Evolutionary conservation across 2,329 filamentous ascomycete species (phyloP).

Genomic region (Penicillium corylophilum): DNA sequence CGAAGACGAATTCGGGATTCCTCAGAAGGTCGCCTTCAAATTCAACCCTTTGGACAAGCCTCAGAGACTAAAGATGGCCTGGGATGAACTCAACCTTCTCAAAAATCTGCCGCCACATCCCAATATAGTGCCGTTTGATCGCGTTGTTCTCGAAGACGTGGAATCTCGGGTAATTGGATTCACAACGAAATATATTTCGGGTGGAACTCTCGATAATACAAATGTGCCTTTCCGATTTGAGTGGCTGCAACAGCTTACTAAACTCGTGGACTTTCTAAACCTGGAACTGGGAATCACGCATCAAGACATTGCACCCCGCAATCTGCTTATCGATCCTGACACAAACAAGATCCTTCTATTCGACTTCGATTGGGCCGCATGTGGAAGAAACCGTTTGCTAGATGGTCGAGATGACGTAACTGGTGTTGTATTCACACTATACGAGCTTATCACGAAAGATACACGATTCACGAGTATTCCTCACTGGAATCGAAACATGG

Average conservation of each 20-base stretch:
- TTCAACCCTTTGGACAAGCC: constrained; percentile 17
- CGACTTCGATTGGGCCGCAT: constrained; percentile 24
- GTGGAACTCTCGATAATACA: constrained; percentile 25
- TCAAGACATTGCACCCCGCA: constrained; percentile 34
- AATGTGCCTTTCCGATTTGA: constrained; percentile 23
- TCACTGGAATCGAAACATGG: constrained; percentile 24
- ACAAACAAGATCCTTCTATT: constrained; percentile 25
- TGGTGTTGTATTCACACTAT: constrained; percentile 26
- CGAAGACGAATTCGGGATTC: too few species aligned
- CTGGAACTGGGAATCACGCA: constrained; percentile 31
- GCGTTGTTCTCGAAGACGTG: constrained; percentile 26
- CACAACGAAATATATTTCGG: constrained; percentile 26
- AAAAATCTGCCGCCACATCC: constrained; percentile 27
- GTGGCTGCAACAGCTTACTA: constrained; percentile 25
- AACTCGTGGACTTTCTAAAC: constrained; percentile 25
- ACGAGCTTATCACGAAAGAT: constrained; percentile 30
- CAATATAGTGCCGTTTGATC: constrained; percentile 30
- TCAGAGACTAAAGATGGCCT: constrained; percentile 19
- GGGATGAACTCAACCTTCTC: constrained; percentile 29
- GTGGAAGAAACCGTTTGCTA: constrained; percentile 13
- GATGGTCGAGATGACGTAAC: constrained; percentile 25
- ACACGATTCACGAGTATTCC: constrained; percentile 22
- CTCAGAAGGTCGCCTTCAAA: constrained; percentile 21
- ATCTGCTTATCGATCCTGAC: constrained; percentile 28
- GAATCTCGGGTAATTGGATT: constrained; percentile 30